These are phyloP conservation scores for Aspergillus biplanus DNA, from an alignment of 495 filamentous ascomycete species.

Conservation along the genomic window DNA sequence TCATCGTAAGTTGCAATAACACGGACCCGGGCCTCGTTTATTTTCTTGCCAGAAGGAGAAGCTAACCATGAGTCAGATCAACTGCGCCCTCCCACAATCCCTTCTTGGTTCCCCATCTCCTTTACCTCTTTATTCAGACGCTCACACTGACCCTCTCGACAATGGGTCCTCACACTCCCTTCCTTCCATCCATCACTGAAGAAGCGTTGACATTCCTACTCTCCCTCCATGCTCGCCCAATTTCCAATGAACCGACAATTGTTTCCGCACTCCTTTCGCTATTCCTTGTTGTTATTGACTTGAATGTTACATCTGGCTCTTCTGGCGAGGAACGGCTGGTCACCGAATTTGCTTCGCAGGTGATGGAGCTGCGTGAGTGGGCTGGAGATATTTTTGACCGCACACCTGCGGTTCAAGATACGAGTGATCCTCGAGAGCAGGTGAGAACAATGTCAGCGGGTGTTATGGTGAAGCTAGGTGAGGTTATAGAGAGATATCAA, in stretches of 20 bases:
- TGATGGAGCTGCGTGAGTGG: conserved; percentile 49
- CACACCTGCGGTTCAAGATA: conserved; percentile 58
- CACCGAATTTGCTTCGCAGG: conserved; percentile 45
- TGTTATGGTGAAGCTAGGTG: conserved; percentile 74
- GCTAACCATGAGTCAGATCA: conserved; percentile 29
- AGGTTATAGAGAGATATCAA: conserved; percentile 82
- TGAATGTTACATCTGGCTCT: conserved; percentile 64
- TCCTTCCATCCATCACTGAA: conserved; percentile 47
- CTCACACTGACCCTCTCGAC: conserved; percentile 54
- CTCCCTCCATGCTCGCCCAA: conserved; percentile 43
- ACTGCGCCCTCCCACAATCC: conserved; percentile 43
- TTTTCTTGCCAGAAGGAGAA: background rate
- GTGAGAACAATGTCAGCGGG: conserved; percentile 71
- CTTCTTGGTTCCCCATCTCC: conserved; percentile 48
- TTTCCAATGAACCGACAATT: conserved; percentile 62
- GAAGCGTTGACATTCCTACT: conserved; percentile 52
- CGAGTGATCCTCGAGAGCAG: conserved; percentile 40
- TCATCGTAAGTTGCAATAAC: conserved; percentile 38
- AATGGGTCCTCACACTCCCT: conserved; percentile 49
- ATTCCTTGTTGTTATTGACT: conserved; percentile 78
- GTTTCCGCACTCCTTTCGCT: conserved; percentile 76
- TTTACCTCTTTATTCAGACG: conserved; percentile 56
- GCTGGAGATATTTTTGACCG: conserved; percentile 66
- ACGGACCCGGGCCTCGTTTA: background rate
- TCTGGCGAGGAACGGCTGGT: conserved; percentile 71